Evolutionary conservation across 2,329 filamentous ascomycete species (phyloP), one percentile per base, ranked within the genome.

Genomic region (Coniochaeta sp.): DNA sequence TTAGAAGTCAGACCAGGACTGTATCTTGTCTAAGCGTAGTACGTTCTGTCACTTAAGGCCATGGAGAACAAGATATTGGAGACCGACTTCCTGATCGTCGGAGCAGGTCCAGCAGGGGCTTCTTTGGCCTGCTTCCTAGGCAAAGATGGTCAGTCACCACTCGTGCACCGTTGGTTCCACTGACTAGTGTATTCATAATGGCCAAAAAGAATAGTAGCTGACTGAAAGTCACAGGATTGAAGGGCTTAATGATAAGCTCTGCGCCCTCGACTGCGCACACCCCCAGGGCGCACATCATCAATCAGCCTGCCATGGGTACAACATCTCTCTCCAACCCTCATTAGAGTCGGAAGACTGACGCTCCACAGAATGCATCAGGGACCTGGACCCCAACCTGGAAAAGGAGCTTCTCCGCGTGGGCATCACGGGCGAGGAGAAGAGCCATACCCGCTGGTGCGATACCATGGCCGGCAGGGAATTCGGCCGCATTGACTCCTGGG

Each of bases 201-300:
- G 28, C 28, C 7, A 30, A 30, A 30, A 30, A 30, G 28, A 13
- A 30, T 13, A 30, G 13, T 30, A 30, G 28, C 7, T 7, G 7
- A 30, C 28, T 30, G 28, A 18, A 10, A 6, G 14, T 2, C 13
- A 24, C 9, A 75, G 75, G 70, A 2, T 61, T 78, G 3, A 74
- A 65, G 28, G 81, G 81, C 1, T 69, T 83, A 40, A 72, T 83
- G 55, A 68, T 85, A 48, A 71, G 72, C 6, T 60, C 70, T 2
- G 71, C 74, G 0, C 63, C 76, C 0, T 71, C 72, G 3, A 80
- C 74, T 1, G 77, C 80, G 1, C 67, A 77, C 52, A 82, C 79
- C 1, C 81, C 81, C 1, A 67, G 81, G 26, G 81, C 80, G 0
- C 80, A 84, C 59, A 79, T 83, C 51, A 82, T 76, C 40, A 85